These are phyloP conservation scores for Dendrocalamus sinicus DNA, from an alignment of 176 grass and related monocot species.

Conservation along the genomic window DNA sequence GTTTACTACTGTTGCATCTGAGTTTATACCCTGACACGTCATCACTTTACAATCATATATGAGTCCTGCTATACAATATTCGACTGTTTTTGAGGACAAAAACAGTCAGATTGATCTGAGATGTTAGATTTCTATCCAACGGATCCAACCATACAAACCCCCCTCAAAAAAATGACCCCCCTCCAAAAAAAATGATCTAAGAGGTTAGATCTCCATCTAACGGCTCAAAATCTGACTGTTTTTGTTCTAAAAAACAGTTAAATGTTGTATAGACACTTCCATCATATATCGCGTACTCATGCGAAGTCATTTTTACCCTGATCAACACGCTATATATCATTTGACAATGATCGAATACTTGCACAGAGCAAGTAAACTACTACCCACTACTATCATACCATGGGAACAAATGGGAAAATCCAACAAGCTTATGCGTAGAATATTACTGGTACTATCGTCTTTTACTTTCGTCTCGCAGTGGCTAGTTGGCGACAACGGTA, in stretches of 20 bases:
- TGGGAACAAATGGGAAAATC: neutral
- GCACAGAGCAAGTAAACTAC: neutral
- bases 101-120: too few relatives aligned
- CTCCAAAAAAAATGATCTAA: too few relatives aligned
- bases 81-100: too few relatives aligned
- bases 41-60: neutral
- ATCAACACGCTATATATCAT: neutral
- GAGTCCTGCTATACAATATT: too few relatives aligned
- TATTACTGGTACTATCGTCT: neutral
- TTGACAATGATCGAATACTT: neutral
- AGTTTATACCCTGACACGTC: neutral
- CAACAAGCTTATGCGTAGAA: neutral
- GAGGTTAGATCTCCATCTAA: too few relatives aligned
- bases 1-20: neutral
- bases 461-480: neutral
- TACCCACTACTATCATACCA: neutral
- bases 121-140: too few relatives aligned
- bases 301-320: neutral
- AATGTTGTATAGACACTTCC: too few relatives aligned
- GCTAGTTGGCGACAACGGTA: neutral
- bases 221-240: too few relatives aligned
- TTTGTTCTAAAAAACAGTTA: too few relatives aligned
- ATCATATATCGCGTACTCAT: neutral
- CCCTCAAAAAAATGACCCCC: too few relatives aligned
- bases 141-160: too few relatives aligned